Evolutionary conservation across 2,329 filamentous ascomycete genomes (phyloP).

Genomic region (Colletotrichum somersetense): DNA sequence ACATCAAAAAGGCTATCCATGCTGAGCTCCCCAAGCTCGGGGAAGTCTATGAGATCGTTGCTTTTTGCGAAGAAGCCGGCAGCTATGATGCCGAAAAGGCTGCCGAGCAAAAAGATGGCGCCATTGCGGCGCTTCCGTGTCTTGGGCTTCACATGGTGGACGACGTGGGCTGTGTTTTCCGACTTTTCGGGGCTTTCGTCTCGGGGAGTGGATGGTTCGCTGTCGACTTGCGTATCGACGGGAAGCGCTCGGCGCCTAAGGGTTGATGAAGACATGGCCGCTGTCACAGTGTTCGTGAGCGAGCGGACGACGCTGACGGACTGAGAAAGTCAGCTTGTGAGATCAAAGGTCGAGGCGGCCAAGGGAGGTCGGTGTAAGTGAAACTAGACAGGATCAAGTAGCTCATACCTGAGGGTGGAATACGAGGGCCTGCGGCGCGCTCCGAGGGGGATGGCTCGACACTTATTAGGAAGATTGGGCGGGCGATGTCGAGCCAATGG

Average conservation of each 20-base stretch:
- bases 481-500: slow-evolving; percentile 7
- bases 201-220: slow-evolving; percentile 43
- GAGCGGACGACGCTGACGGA: background rate
- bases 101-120: slow-evolving; percentile 88
- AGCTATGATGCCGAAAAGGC: slow-evolving; percentile 88
- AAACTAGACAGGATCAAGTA: background rate
- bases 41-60: slow-evolving; percentile 89
- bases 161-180: slow-evolving; percentile 57
- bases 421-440: background rate
- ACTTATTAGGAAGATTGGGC: slow-evolving; percentile 10
- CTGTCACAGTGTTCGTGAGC: slow-evolving; percentile 12
- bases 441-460: slow-evolving; percentile 1
- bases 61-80: slow-evolving; percentile 91
- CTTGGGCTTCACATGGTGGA: slow-evolving; percentile 56
- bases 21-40: slow-evolving; percentile 77
- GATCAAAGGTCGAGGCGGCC: background rate
- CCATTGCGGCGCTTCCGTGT: slow-evolving; percentile 80
- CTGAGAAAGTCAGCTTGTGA: slow-evolving; percentile 13
- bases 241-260: slow-evolving; percentile 45
- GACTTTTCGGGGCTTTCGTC: slow-evolving; percentile 52
- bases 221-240: slow-evolving; percentile 44
- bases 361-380: background rate
- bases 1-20: slow-evolving; percentile 90
- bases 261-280: slow-evolving; percentile 33
- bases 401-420: slow-evolving; percentile 5